Base-by-base conservation (phyloP, 2,329 filamentous ascomycete species). In the Mycogone perniciosa region DNA sequence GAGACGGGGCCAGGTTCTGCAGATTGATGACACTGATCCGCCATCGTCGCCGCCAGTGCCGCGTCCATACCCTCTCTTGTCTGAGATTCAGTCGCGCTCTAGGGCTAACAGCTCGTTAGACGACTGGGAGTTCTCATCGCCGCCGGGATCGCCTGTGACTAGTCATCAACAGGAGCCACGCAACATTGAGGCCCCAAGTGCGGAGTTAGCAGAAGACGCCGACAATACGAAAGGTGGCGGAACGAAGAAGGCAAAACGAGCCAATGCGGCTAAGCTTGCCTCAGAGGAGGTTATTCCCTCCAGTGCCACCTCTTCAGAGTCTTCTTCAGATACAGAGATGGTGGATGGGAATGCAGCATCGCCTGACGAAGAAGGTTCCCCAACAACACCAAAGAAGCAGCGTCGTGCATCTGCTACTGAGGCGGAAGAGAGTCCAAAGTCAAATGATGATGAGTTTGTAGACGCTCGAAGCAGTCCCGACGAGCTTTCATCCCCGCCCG, bases 41-140 rank as follows among this genome's bases (percentile, higher is more conserved):
- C 76, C 79, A 7, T 84, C 80, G 5, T 84, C 81, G 1, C 80
- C 81, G 5, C 79, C 78, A 1, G 72, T 79, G 51, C 73, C 76
- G 0, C 73, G 77, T 46, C 71, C 74, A 7, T 80, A 77, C 50
- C 74, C 76, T 9, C 67, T 81, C 5, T 60, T 76, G 5, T 71
- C 73, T 2, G 76, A 80, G 56, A 77, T 81, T 51, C 70, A 72
- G 49, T 73, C 76, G 33, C 71, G 74, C 34, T 76, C 76, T 20
- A 72, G 61, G 46, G 59, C 55, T 7, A 62, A 54, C 26, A 63
- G 50, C 51, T 60, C 62, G 0, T 46, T 70, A 37, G 66, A 70
- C 7, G 62, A 74, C 29, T 82, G 77, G 75, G 71, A 76, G 7
- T 75, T 81, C n/a, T 81, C 79, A 1, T 82, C 80, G 2, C 79